Evolutionary conservation across 345 rosid genomes (phyloP).

Genomic region (Mangifera indica): DNA sequence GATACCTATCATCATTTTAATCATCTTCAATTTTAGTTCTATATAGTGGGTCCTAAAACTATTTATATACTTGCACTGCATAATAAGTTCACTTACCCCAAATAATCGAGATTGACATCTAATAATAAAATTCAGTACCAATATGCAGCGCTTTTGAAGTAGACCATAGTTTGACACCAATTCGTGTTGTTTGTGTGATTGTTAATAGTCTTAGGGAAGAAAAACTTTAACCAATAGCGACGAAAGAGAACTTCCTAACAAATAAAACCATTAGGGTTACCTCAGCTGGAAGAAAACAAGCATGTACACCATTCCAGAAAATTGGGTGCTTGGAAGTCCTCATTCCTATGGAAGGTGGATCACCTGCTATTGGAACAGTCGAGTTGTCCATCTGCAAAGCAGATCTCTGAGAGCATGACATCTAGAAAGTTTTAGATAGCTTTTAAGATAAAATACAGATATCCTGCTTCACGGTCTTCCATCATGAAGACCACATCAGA

Average conservation of each 20-base stretch:
- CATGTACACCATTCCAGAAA: conserved; percentile 40
- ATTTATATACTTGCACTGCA: too few species aligned
- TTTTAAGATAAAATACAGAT: conserved; percentile 3
- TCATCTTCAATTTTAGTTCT: too few species aligned
- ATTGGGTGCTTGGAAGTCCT: conserved; percentile 54
- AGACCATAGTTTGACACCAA: neutral
- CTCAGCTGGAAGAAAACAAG: conserved; percentile 52
- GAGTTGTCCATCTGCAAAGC: conserved; percentile 46
- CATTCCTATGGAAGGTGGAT: conserved; percentile 45
- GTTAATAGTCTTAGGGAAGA: neutral
- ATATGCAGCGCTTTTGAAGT: neutral
- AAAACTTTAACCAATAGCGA: neutral
- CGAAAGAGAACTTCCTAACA: neutral
- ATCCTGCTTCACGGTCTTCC: neutral
- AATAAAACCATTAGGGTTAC: conserved; percentile 32
- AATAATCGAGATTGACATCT: neutral
- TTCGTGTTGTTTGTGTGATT: neutral
- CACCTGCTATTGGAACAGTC: conserved; percentile 33
- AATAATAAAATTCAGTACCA: neutral
- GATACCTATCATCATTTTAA: neutral
- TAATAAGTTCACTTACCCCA: too few species aligned
- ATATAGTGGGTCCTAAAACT: too few species aligned
- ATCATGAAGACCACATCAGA: neutral
- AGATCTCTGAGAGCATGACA: conserved; percentile 18
- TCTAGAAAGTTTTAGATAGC: neutral